Conservation (phyloP, 805 yeast genomes). For the Isabelozyma heimii region DNA sequence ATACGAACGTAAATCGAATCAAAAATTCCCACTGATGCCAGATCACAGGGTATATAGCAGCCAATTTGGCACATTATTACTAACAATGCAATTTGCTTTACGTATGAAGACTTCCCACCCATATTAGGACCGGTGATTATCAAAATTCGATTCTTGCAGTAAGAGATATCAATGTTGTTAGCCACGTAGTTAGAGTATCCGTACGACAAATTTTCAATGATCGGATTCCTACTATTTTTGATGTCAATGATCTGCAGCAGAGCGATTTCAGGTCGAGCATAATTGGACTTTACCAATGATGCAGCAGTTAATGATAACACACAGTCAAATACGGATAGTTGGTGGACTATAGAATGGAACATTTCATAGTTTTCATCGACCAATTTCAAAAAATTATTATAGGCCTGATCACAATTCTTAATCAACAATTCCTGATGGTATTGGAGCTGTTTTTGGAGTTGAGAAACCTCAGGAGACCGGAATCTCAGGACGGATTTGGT, state of each 20-base stretch:
- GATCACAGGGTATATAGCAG: conserved; percentile 66
- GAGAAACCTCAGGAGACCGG: conserved; percentile 57
- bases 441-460: conserved; percentile 52
- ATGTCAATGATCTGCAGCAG: conserved; percentile 46
- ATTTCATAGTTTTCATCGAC: conserved; percentile 31
- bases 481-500: conserved; percentile 69
- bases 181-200: conserved; percentile 51
- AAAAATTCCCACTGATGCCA: conserved; percentile 62
- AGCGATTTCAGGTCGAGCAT: conserved; percentile 46
- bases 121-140: conserved; percentile 84
- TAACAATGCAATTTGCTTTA: conserved; percentile 67
- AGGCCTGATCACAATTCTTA: conserved; percentile 47
- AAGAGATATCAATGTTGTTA: conserved; percentile 56
- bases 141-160: conserved; percentile 46
- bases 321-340: conserved; percentile 62
- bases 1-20: conserved; percentile 78
- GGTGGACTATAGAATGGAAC: conserved; percentile 39
- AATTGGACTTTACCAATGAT: conserved; percentile 44
- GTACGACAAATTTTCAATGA: conserved; percentile 48
- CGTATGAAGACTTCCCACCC: conserved; percentile 85
- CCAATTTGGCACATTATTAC: conserved; percentile 79
- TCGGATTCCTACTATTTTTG: conserved; percentile 62
- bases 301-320: conserved; percentile 64
- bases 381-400: conserved; percentile 33
- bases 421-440: conserved; percentile 58